These are phyloP conservation scores for Colletotrichum tofieldiae DNA, from an alignment of 2,329 filamentous ascomycete species.

Conservation along the genomic window DNA sequence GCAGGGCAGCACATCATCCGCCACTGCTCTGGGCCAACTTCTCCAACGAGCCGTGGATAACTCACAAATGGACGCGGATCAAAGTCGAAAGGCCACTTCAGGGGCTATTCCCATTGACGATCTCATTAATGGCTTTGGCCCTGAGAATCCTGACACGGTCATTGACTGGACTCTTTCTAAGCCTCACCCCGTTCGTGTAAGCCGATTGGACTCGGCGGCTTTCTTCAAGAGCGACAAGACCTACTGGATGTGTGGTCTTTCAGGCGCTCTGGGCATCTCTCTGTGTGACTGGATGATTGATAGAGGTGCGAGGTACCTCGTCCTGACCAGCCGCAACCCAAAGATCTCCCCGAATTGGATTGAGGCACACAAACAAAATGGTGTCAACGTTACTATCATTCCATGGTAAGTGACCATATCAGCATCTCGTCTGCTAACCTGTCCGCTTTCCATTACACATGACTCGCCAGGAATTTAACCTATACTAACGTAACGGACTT, in stretches of 20 bases:
- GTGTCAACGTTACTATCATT: conserved; percentile 51
- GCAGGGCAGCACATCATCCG: too few species aligned
- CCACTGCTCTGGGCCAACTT: too few species aligned
- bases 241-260: conserved; percentile 51
- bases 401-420: conserved; percentile 47
- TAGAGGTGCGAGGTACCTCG: conserved; percentile 52
- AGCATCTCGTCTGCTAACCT: neutral
- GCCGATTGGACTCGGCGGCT: neutral
- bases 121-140: neutral
- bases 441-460: too few species aligned
- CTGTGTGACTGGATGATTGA: conserved; percentile 54
- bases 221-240: conserved; percentile 45
- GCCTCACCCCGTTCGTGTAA: neutral
- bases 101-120: too few species aligned
- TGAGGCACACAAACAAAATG: conserved; percentile 46
- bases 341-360: conserved; percentile 44
- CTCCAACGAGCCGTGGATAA: too few species aligned
- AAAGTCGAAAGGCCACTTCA: too few species aligned
- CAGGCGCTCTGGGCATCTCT: conserved; percentile 52
- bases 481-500: conserved; percentile 34
- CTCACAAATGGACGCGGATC: too few species aligned
- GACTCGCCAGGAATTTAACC: too few species aligned
- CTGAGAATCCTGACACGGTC: neutral
- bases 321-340: conserved; percentile 54
- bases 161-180: neutral